Percentiles rank a stretch among this genome's conserved stretches.
phyloP scores from a whole-genome alignment of 768 basidiomycete genomes.

The Leccinum sublutescens region DNA sequence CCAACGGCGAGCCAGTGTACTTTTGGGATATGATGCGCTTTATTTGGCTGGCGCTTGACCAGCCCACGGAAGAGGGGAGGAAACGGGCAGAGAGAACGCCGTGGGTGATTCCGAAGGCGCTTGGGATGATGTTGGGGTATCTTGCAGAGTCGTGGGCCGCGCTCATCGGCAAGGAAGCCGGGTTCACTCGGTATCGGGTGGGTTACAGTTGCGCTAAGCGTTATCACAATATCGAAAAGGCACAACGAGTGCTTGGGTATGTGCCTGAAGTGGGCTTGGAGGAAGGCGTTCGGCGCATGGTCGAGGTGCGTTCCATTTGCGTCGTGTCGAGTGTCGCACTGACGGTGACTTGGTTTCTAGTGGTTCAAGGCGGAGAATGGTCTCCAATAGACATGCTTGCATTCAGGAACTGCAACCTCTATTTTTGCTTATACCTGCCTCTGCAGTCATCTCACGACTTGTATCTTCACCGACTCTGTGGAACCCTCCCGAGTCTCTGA shows the following conservation, averaged over 20 bases:
- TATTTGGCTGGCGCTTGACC: conserved; percentile 73
- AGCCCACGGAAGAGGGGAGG: conserved; percentile 41
- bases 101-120: conserved; percentile 52
- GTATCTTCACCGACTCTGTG: neutral
- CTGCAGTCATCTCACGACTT: neutral
- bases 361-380: conserved; percentile 33
- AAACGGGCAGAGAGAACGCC: conserved; percentile 38
- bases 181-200: conserved; percentile 85
- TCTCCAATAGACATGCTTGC: conserved; percentile 19
- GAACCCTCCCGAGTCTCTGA: neutral
- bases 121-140: conserved; percentile 72
- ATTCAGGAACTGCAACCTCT: neutral
- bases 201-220: conserved; percentile 74
- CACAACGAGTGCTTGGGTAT: conserved; percentile 87
- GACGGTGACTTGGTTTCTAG: conserved; percentile 9
- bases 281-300: conserved; percentile 79
- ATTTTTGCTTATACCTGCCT: neutral
- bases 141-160: conserved; percentile 72
- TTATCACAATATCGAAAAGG: conserved; percentile 95
- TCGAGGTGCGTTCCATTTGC: conserved; percentile 55
- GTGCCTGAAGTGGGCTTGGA: conserved; percentile 87
- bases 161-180: conserved; percentile 74
- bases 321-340: neutral
- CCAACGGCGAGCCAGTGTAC: conserved; percentile 92
- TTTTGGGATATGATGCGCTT: conserved; percentile 92